phyloP scores from a whole-genome alignment of 345 rosid genomes.

The Cardamine resedifolia region DNA sequence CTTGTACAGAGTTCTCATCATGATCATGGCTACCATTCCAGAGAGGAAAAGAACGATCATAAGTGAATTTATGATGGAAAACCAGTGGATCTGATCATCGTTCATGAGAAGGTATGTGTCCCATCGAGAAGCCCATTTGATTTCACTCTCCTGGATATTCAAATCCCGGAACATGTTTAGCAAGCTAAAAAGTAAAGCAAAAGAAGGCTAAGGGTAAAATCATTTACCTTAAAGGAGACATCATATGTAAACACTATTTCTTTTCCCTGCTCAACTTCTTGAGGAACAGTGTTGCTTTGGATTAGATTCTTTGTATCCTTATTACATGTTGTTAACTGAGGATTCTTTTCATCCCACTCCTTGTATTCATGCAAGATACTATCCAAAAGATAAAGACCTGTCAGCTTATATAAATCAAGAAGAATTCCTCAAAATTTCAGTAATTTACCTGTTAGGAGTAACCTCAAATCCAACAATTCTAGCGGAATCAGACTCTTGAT shows the following conservation, averaged over 20 bases:
- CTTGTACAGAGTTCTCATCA: constrained; percentile 94
- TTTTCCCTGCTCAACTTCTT: constrained; percentile 74
- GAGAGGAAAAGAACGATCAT: constrained; percentile 98
- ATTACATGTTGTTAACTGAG: constrained; percentile 88
- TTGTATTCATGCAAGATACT: constrained; percentile 95
- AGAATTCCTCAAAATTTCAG: not conserved
- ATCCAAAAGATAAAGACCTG: constrained; percentile 27
- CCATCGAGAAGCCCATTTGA: constrained; percentile 99
- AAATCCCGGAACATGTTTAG: constrained; percentile 10
- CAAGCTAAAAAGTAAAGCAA: constrained; percentile 7
- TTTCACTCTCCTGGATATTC: constrained; percentile 71
- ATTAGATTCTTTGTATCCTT: constrained; percentile 82
- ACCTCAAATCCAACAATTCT: constrained; percentile 98
- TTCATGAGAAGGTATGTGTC: constrained; percentile 97
- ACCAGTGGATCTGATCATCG: constrained; percentile 98
- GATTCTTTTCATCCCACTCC: constrained; percentile 84
- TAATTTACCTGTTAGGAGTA: constrained; percentile 73
- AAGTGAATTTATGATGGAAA: constrained; percentile 92
- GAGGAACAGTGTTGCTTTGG: constrained; percentile 86
- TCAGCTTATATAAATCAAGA: constrained; percentile 2
- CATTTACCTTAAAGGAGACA: constrained; percentile 76
- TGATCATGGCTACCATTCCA: constrained; percentile 99
- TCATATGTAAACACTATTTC: constrained; percentile 89
- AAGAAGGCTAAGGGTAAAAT: not conserved
- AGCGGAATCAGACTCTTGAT: constrained; percentile 74